These are phyloP conservation scores for Termitomyces titanicus DNA, from an alignment of 768 basidiomycete species.

Conservation along the genomic window DNA sequence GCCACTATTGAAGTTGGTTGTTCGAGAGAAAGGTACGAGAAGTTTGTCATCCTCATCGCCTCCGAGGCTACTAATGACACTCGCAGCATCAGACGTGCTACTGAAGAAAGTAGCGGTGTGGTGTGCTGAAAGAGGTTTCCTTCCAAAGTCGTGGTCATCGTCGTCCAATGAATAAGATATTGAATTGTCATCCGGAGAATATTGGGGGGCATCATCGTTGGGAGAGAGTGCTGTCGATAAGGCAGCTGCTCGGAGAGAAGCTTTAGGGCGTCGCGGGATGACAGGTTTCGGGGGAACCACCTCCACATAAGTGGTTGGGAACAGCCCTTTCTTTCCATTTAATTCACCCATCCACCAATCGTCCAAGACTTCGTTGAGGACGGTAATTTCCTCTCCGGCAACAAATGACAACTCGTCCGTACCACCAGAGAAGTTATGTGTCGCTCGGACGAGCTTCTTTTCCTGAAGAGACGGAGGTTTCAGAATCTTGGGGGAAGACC, in stretches of 20 bases:
- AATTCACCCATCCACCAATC: conserved; percentile 91
- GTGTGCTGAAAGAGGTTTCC: conserved; percentile 38
- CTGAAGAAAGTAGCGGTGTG: conserved; percentile 39
- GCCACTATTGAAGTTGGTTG: conserved; percentile 1
- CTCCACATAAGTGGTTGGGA: conserved; percentile 78
- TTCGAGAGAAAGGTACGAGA: conserved; percentile 16
- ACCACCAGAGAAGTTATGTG: conserved; percentile 73
- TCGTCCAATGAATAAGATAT: conserved; percentile 29
- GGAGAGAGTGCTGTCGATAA: conserved; percentile 1
- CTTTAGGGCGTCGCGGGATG: conserved; percentile 18
- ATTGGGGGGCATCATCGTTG: background rate
- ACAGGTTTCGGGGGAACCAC: conserved; percentile 31
- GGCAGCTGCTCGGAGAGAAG: conserved; percentile 2
- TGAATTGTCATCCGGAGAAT: conserved; percentile 9
- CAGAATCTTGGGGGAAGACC: conserved; percentile 36
- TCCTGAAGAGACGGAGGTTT: conserved; percentile 49
- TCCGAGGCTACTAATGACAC: conserved; percentile 37
- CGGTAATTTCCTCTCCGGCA: conserved; percentile 69
- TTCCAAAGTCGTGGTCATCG: conserved; percentile 47
- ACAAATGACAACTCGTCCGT: conserved; percentile 77
- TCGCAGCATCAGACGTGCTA: conserved; percentile 37
- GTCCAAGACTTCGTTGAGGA: conserved; percentile 78
- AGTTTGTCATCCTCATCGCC: conserved; percentile 43
- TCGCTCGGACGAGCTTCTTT: conserved; percentile 59
- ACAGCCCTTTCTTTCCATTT: conserved; percentile 69